Evolutionary conservation across 31 red algal species (phyloP), one percentile per base, ranked within the genome.

Genomic region (Asparagopsis taxiformis): DNA sequence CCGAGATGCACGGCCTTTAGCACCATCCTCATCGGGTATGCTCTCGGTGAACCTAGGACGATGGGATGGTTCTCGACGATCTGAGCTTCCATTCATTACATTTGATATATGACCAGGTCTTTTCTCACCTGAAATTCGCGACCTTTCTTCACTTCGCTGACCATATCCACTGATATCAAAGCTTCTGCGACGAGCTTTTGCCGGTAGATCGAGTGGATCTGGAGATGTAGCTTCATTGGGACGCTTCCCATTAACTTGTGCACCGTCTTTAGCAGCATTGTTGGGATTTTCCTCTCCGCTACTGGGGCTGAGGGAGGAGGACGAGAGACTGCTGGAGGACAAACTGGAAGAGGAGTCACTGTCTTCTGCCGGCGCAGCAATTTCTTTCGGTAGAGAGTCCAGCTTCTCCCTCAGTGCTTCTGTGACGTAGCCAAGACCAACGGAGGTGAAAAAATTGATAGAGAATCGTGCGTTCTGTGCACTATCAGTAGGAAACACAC

Each of bases 391-490:
- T 26, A 79, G 21, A 26, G 50, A 33, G 48, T 77, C 55, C 49
- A 80, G 36, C 28, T 69, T 64, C 22, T 60, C 79, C 20, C 72
- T 51, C 44, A 96, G 51, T 19, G 74, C 92, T 13, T 79, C 83
- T 0, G 92, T 89, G 34, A 96, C 32, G 57, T 71, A 70, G 24
- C 72, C 92, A 21, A 96, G 53, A n/a, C 92, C 92, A 44, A 96
- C 85, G 61, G 62, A 68, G 35, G 70, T 85, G 43, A 89, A 91
- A 41, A 85, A 80, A 55, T 91, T 96, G 63, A 96, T 96, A 8
- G 92, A 49, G 71, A 89, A 96, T 1, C 60, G 61, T 1, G 78
- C 75, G 20, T 81, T 69, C 50, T 61, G 59, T 44, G 62, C 79
- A 31, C 23, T 63, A 43, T 87, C 75, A 41, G 72, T 80, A 22